Conservation (phyloP, 768 basidiomycete genomes). For the Termitomyces heimii region DNA sequence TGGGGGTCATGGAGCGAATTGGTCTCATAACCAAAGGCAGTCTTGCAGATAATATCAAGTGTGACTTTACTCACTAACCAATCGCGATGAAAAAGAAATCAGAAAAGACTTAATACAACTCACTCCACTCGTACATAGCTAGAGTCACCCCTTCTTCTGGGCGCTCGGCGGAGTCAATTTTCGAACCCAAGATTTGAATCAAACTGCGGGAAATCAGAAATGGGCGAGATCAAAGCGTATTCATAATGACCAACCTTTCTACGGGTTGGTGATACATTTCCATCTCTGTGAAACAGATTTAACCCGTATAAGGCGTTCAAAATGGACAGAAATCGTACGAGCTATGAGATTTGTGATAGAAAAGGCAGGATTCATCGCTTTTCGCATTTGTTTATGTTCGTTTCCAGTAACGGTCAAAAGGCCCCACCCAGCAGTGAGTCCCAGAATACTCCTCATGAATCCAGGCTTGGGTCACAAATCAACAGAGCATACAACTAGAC, state of each 20-base stretch:
- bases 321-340: conserved; percentile 18
- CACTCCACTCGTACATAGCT: conserved; percentile 42
- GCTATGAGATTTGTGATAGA: conserved; percentile 35
- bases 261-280: conserved; percentile 44
- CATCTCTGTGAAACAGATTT: conserved; percentile 22
- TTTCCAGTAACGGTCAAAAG: conserved; percentile 43
- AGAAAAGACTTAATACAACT: conserved; percentile 13
- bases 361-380: conserved; percentile 47
- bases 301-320: neutral
- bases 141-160: conserved; percentile 23
- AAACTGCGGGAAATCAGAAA: conserved; percentile 19
- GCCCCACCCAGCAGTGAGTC: conserved; percentile 38
- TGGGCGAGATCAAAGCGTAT: neutral
- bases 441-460: conserved; percentile 36
- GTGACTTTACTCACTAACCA: conserved; percentile 43
- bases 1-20: conserved; percentile 39
- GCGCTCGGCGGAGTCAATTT: conserved; percentile 20
- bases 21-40: conserved; percentile 42
- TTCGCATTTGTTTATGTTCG: conserved; percentile 44
- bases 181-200: conserved; percentile 27
- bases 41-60: conserved; percentile 46
- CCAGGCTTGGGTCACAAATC: conserved; percentile 25
- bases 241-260: conserved; percentile 26
- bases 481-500: neutral
- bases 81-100: neutral